phyloP scores from a whole-genome alignment of 345 rosid species.

The Dipteronia sinensis region DNA sequence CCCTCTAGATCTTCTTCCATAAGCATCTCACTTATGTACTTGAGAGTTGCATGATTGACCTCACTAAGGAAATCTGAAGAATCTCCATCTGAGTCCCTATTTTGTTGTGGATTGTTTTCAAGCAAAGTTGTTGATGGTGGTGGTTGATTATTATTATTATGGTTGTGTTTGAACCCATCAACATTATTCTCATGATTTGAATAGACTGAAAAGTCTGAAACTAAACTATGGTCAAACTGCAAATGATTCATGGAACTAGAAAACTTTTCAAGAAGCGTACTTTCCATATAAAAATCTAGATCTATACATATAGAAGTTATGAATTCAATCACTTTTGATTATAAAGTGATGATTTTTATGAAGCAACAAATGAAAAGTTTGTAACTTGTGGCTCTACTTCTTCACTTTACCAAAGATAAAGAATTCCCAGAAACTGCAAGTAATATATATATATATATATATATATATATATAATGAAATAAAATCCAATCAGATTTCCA shows the following conservation, averaged over 20 bases:
- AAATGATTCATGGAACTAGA: constrained; percentile 17
- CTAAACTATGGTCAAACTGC: neutral
- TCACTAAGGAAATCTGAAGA: constrained; percentile 12
- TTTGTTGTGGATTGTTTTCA: neutral
- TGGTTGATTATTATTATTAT: neutral
- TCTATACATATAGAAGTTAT: neutral
- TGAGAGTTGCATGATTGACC: constrained; percentile 35
- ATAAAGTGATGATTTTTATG: neutral
- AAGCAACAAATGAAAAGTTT: neutral
- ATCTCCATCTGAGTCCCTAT: constrained; percentile 8
- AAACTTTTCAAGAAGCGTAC: neutral
- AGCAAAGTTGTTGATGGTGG: neutral
- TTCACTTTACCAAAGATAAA: neutral
- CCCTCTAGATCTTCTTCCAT: constrained; percentile 66
- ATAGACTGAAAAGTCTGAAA: constrained; percentile 5
- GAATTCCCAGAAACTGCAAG: neutral
- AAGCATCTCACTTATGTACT: constrained; percentile 55
- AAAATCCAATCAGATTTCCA: neutral
- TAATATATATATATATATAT: neutral
- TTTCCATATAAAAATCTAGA: neutral
- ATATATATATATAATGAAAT: neutral
- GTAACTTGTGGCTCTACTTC: neutral
- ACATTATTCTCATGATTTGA: neutral
- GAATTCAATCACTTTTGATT: neutral
- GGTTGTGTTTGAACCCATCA: neutral